These are phyloP conservation scores for Melanopsichium pennsylvanicum DNA, from an alignment of 1,284 basidiomycete genomes.

Conservation along the genomic window DNA sequence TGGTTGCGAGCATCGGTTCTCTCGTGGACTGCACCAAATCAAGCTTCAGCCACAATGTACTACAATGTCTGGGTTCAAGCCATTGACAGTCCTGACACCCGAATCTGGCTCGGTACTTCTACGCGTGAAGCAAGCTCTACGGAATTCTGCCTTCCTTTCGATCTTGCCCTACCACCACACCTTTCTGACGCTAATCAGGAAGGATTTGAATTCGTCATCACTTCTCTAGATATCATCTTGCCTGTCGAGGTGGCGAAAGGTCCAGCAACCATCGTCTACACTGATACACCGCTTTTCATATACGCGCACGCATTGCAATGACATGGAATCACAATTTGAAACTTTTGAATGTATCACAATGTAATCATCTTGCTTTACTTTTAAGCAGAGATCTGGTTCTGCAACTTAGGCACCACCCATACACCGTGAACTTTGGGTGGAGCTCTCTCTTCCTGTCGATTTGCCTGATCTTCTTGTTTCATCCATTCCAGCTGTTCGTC, in stretches of 20 bases:
- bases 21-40: neutral
- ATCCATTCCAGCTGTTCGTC: constrained; percentile 16
- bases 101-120: constrained; percentile 31
- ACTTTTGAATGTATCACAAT: no score
- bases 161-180: constrained; percentile 1
- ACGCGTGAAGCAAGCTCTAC: constrained; percentile 30
- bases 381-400: constrained; percentile 19
- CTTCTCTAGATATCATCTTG: constrained; percentile 1
- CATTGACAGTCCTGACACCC: neutral
- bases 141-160: constrained; percentile 21
- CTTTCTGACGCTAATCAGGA: neutral
- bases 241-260: neutral
- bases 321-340: no score
- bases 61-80: constrained; percentile 31
- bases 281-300: no score
- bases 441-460: constrained; percentile 28
- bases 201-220: constrained; percentile 17
- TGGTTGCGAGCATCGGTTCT: constrained; percentile 5
- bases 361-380: no score
- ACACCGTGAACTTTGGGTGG: constrained; percentile 36
- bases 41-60: neutral
- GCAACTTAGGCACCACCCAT: constrained; percentile 38
- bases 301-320: no score
- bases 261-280: neutral
- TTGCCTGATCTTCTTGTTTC: constrained; percentile 26